Base-by-base conservation (phyloP, 495 filamentous ascomycete species). In the Xylaria castorea region DNA sequence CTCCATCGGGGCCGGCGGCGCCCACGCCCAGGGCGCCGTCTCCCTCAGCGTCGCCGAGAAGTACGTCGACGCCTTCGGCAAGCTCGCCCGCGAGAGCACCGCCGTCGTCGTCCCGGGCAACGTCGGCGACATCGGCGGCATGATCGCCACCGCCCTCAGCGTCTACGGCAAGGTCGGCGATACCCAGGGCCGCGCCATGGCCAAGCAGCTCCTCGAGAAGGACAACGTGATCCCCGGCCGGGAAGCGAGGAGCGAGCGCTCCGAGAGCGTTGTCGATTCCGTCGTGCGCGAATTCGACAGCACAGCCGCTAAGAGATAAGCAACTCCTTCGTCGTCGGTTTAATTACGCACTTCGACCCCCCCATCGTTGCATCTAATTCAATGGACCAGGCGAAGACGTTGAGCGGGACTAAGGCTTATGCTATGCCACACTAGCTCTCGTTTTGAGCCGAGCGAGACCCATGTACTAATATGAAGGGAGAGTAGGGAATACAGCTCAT, bases 91-190 rank as follows among this genome's bases (percentile, higher is more conserved):
- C 81, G 93, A 98, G 85, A 93, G 95, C 71, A 99, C 96, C 14
- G 91, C 94, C 2, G 92, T 98, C 30, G 92, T 99, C 40, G 95
- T 99, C 11, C 96, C 96, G 1, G 96, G 97, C 0, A 98, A 99
- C 81, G 92, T 98, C 46, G 96, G 97, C n/a, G 96, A 99, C 80
- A 92, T 99, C 66, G 92, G 93, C 30, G 91, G 94, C 40, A 97
- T 99, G 97, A 98, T 99, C 83, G 94, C 97, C 34, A 97, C 92
- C 44, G 96, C 94, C 6, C 91, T 99, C 88, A 92, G 93, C 38
- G 94, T 99, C 38, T 99, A 97, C 82, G 94, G 96, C 40, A 97
- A 97, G 80, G 93, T 99, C 57, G 94, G 89, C 73, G 89, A 95
- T 70, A 88, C 89, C n/a, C 97, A 98, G 85, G 88, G 89, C 48